Conservation (phyloP, 1,284 basidiomycete genomes). For the Leccinum huronense region DNA sequence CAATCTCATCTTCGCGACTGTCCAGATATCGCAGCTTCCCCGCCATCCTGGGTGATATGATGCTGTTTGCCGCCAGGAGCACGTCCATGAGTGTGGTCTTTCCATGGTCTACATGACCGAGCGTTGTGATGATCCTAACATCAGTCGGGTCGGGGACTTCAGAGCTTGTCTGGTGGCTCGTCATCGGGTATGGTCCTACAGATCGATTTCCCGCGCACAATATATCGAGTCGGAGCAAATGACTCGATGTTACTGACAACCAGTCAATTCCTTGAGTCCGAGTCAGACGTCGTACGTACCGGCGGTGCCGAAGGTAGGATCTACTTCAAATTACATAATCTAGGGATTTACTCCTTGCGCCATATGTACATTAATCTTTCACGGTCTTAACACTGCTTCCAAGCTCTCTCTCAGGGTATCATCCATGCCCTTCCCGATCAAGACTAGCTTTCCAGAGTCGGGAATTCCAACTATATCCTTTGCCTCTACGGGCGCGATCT, state of each 20-base stretch:
- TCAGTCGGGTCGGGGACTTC: slow-evolving; percentile 53
- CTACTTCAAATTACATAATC: background rate
- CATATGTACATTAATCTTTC: background rate
- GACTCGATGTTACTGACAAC: background rate
- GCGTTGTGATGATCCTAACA: slow-evolving; percentile 75
- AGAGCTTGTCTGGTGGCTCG: slow-evolving; percentile 20
- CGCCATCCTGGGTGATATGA: slow-evolving; percentile 93
- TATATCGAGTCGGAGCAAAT: background rate
- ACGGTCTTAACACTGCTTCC: slow-evolving; percentile 26
- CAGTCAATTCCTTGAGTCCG: no score
- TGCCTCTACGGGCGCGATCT: slow-evolving; percentile 54
- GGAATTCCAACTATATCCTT: slow-evolving; percentile 46
- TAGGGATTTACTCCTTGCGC: background rate
- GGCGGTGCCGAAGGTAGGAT: background rate
- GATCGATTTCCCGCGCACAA: background rate
- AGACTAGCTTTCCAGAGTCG: slow-evolving; percentile 73
- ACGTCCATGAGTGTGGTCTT: slow-evolving; percentile 96
- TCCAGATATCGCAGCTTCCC: slow-evolving; percentile 97
- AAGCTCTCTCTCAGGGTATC: slow-evolving; percentile 54
- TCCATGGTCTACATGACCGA: slow-evolving; percentile 88
- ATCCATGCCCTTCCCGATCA: slow-evolving; percentile 81
- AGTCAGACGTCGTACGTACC: no score
- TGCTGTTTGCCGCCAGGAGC: slow-evolving; percentile 95
- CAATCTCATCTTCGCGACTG: slow-evolving; percentile 95
- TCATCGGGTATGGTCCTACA: slow-evolving; percentile 20